These are phyloP conservation scores for Dactylella cylindrospora DNA, from an alignment of 2,329 filamentous ascomycete species.

Conservation along the genomic window DNA sequence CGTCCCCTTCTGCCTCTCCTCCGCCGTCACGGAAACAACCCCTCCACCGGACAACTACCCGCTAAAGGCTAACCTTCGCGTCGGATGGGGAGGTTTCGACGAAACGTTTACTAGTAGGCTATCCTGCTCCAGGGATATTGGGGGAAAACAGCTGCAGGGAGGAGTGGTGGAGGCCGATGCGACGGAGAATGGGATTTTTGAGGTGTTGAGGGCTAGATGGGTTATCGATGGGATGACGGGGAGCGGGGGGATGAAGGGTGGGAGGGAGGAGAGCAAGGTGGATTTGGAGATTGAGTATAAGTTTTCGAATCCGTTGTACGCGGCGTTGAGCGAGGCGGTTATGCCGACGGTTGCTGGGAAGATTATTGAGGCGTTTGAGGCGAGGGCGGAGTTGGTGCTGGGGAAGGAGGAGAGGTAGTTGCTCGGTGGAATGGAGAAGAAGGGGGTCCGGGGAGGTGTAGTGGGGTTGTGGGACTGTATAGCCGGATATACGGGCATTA, in stretches of 20 bases:
- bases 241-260: slow-evolving; percentile 49
- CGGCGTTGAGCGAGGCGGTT: slow-evolving; percentile 74
- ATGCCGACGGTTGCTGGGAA: slow-evolving; percentile 79
- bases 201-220: slow-evolving; percentile 71
- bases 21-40: slow-evolving; percentile 70
- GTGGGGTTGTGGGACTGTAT: background rate
- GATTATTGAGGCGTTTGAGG: slow-evolving; percentile 92
- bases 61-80: slow-evolving; percentile 72
- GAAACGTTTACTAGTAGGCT: slow-evolving; percentile 81
- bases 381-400: slow-evolving; percentile 39
- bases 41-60: slow-evolving; percentile 59
- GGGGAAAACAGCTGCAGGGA: slow-evolving; percentile 53
- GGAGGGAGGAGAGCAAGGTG: slow-evolving; percentile 64
- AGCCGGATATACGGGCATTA: slow-evolving; percentile 3
- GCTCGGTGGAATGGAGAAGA: background rate
- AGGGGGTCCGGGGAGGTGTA: background rate
- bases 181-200: slow-evolving; percentile 62
- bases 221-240: slow-evolving; percentile 55
- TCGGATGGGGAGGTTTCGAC: slow-evolving; percentile 80
- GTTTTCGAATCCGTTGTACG: slow-evolving; percentile 87
- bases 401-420: slow-evolving; percentile 19
- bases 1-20: slow-evolving; percentile 84
- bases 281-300: slow-evolving; percentile 74
- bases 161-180: slow-evolving; percentile 51
- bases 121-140: slow-evolving; percentile 62